Base-by-base conservation (phyloP, 2,329 filamentous ascomycete species). In the Cadophora gregata region DNA sequence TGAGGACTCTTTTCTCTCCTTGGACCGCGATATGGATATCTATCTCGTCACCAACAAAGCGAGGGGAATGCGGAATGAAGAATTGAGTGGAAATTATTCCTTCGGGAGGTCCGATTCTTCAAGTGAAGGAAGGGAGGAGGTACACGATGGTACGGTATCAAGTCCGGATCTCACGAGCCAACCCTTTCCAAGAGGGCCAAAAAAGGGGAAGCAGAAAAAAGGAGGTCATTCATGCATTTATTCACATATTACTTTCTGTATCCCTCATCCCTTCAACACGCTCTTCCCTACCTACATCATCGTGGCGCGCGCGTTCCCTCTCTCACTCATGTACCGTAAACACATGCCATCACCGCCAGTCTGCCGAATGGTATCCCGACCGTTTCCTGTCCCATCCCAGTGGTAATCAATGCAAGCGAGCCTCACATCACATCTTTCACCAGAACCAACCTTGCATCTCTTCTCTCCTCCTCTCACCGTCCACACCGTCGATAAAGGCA, bases 401-500 rank as follows among this genome's bases (percentile, higher is more conserved):
- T 24, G 24, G 25, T 29, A 53, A 14, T 25, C 50, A 53, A 27
- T 19, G 21, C 24, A 19, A 31, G 25, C 25, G 31, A 33, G 31
- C 31, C 31, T 50, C 47, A 50, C 9, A 24, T 50, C n/a, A 24
- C 27, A 55, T 55, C 27, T 33, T 9, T 25, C 14, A 9, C 50
- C 24, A 48, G 45, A 48, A 24, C 21, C 50, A 53, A 53, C 36
- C 56, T 36, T 45, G 21, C 56, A 45, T 21, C n/a, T 25, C 21
- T n/a, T 24, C 36, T 33, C 36, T 12, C 14, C n/a, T 29, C 21
- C 38, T 29, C 33, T 24, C 14, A 33, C 27, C 51, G 29, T 19
- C 51, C 67, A 59, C 60, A 59, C 66, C 67, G 48, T 61, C 65
- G 63, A 62, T 64, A 67, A 69, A 68, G 64, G 70, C 71, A 73